phyloP scores from a whole-genome alignment of 2,329 filamentous ascomycete species.

The Phoma herbarum region DNA sequence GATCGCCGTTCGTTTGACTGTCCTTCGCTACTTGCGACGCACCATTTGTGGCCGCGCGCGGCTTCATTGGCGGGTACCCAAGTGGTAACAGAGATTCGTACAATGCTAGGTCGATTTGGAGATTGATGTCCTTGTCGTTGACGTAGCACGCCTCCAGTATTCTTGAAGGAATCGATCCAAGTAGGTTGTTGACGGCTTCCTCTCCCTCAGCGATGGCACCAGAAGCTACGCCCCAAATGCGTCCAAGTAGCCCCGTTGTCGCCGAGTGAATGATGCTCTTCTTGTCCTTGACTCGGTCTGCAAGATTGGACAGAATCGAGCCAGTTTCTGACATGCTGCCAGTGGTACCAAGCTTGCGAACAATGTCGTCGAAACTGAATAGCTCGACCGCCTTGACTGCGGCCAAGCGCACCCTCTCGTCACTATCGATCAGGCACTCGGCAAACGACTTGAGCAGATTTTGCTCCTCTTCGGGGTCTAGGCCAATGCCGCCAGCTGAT shows the following conservation, averaged over 20 bases:
- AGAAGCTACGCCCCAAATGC: conserved; percentile 91
- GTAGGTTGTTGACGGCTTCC: conserved; percentile 75
- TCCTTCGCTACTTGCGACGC: conserved; percentile 70
- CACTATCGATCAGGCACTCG: conserved; percentile 84
- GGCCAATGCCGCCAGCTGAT: conserved; percentile 86
- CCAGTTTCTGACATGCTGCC: conserved; percentile 79
- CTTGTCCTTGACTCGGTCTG: conserved; percentile 87
- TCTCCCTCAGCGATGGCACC: conserved; percentile 86
- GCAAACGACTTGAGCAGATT: conserved; percentile 76
- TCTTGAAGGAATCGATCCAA: conserved; percentile 82
- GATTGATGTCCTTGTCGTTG: conserved; percentile 86
- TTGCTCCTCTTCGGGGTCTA: conserved; percentile 83
- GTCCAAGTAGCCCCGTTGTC: conserved; percentile 83
- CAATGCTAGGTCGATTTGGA: conserved; percentile 82
- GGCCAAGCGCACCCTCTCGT: conserved; percentile 89
- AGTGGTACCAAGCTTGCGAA: conserved; percentile 79
- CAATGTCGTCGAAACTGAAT: conserved; percentile 81
- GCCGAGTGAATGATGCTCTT: conserved; percentile 82
- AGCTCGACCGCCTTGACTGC: conserved; percentile 85
- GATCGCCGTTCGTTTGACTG: conserved; percentile 59
- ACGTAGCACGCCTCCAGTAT: conserved; percentile 90
- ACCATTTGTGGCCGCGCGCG: conserved; percentile 59
- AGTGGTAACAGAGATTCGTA: conserved; percentile 91
- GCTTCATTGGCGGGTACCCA: conserved; percentile 78
- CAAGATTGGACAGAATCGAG: conserved; percentile 81